Evolutionary conservation across 1,284 basidiomycete species (phyloP).

Genomic region (Trichosporon faecale): DNA sequence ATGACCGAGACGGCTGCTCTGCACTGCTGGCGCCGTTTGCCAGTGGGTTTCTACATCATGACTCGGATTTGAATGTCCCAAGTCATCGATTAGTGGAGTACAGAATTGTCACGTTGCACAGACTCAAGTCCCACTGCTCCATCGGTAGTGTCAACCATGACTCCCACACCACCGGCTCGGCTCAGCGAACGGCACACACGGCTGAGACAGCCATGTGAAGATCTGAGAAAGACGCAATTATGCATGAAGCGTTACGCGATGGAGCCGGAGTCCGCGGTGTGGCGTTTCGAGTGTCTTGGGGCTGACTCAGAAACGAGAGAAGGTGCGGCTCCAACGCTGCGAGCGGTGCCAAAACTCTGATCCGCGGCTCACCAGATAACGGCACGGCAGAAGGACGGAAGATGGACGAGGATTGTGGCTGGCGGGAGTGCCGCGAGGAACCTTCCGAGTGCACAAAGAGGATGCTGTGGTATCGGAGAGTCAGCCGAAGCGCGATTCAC

Average conservation of each 20-base stretch:
- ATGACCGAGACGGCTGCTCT: background rate
- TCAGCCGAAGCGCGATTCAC: background rate
- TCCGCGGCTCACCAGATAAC: background rate
- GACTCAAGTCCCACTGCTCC: background rate
- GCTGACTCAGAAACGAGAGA: background rate
- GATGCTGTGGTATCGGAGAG: background rate
- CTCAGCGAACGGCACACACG: background rate
- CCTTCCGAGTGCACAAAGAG: too few relatives aligned
- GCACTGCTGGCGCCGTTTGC: background rate
- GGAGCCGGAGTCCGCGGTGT: background rate
- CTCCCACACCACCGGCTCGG: background rate
- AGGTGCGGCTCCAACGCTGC: too few relatives aligned
- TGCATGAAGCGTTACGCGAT: conserved; percentile 1
- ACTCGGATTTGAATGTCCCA: background rate
- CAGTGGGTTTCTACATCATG: background rate
- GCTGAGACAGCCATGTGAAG: background rate
- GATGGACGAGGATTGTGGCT: background rate
- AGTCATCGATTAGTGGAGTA: background rate
- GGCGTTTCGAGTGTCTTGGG: background rate
- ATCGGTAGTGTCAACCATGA: background rate
- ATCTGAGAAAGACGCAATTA: background rate
- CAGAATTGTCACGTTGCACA: background rate
- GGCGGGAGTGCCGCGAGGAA: background rate
- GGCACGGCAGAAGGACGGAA: background rate
- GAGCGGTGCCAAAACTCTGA: background rate